Base-by-base conservation (phyloP, 2,329 filamentous ascomycete species). In the Alternaria sp. region DNA sequence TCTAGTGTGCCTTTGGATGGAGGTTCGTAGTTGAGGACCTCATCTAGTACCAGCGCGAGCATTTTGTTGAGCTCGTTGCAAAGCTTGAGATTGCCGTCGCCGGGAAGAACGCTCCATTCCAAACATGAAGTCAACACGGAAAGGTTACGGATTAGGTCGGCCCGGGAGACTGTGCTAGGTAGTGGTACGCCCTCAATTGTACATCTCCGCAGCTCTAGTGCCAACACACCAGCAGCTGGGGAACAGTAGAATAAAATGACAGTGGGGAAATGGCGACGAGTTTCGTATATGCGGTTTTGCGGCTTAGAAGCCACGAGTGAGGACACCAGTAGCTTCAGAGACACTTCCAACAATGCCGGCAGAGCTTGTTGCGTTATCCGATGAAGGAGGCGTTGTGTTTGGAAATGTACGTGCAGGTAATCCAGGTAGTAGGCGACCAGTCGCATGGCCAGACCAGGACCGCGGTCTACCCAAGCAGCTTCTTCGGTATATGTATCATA, bases 1-100 rank as follows among this genome's bases (percentile, higher is more conserved):
- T 58, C 55, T 25, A 69, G 70, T 6, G 50, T 66, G 9, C 68
- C 62, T 18, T 71, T 72, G 2, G 60, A 23, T 15, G 74, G 69
- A 14, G 75, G 74, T 51, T 79, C 72, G 51, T 78, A 78, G 49
- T 79, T 78, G 12, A 79, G 71, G 4, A 79, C 76, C 49, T 79
- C 76, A 43, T 79, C 76, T 14, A 79, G 51, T 1, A 79, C 72
- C 30, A 76, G 43, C 2, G 75, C 71, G 6, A 79, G 69, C 76
- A 79, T 78, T 55, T 79, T 78, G 60, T 78, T 79, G 9, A 79
- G 68, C 61, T 79, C 77, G 44, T 61, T 72, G 60, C 77, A 79
- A 15, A 79, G 72, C 55, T 71, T 75, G 63, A 78, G 74, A 50
- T 79, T 79, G 5, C 76, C 77, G 49, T 79, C 76, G 18, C 74